Conservation (phyloP, 441 rosid species). For the Croton setiger region DNA sequence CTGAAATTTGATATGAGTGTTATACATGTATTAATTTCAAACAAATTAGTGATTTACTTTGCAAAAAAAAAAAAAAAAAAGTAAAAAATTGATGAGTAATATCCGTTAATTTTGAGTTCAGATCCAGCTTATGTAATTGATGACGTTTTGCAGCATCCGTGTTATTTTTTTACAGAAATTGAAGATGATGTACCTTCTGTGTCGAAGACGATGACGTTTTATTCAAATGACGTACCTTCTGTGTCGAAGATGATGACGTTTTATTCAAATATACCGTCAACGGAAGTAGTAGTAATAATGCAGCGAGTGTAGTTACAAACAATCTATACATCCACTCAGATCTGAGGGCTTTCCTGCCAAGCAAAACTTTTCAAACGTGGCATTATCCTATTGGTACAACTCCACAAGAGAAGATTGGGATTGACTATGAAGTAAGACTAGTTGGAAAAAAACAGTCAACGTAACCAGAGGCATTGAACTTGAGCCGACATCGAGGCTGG, state of each 20-base stretch:
- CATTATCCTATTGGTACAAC: not conserved
- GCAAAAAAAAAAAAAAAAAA: too few species aligned
- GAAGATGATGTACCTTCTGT: conserved; percentile 19
- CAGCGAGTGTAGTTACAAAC: not conserved
- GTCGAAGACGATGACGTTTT: conserved; percentile 7
- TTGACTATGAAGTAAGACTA: not conserved
- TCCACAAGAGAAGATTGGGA: not conserved
- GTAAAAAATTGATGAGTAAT: too few species aligned
- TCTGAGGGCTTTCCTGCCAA: not conserved
- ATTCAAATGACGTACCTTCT: conserved; percentile 22
- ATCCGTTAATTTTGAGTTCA: too few species aligned
- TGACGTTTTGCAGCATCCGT: not conserved
- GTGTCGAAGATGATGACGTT: conserved; percentile 5
- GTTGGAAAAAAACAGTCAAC: conserved; percentile 14
- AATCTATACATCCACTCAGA: not conserved
- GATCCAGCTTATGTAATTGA: conserved; percentile 15
- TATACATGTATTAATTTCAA: too few species aligned
- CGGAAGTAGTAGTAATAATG: not conserved
- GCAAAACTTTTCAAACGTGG: conserved; percentile 6
- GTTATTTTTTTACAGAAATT: not conserved
- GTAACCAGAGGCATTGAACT: not conserved
- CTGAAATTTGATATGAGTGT: too few species aligned
- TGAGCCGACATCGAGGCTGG: conserved; percentile 20
- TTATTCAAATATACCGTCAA: conserved; percentile 1
- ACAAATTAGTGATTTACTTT: too few species aligned